Conservation (phyloP, 768 basidiomycete species). For the Hemileccinum impolitum region DNA sequence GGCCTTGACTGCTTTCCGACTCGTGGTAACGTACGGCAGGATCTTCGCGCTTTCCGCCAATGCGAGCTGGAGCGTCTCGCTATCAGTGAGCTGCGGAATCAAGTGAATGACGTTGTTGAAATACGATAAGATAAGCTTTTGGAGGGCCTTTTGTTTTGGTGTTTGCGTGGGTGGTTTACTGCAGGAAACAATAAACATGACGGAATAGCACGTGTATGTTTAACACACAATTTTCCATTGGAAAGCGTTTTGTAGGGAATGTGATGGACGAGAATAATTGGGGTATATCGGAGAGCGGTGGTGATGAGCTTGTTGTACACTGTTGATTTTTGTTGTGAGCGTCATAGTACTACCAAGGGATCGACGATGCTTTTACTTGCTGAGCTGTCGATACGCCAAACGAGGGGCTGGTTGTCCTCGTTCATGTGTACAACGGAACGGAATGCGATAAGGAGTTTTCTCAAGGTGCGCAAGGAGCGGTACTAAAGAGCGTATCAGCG, state of each 20-base stretch:
- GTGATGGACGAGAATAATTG: conserved; percentile 83
- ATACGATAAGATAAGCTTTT: conserved; percentile 85
- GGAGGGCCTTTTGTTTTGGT: conserved; percentile 75
- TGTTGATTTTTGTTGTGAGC: conserved; percentile 29
- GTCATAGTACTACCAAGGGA: background rate
- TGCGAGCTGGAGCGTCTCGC: conserved; percentile 63
- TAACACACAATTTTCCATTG: conserved; percentile 81
- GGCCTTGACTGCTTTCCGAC: conserved; percentile 77
- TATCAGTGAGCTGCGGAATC: conserved; percentile 70
- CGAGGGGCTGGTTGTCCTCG: conserved; percentile 73
- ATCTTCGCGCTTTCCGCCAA: conserved; percentile 85
- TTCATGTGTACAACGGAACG: conserved; percentile 88
- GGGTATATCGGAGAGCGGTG: conserved; percentile 86
- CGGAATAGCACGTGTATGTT: background rate
- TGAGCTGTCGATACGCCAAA: conserved; percentile 84
- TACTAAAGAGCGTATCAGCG: conserved; percentile 47
- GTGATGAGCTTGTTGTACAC: conserved; percentile 94
- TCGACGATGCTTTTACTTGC: conserved; percentile 27
- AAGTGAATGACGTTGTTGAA: conserved; percentile 85
- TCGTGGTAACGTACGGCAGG: conserved; percentile 82
- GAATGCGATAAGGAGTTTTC: conserved; percentile 87
- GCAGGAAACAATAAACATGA: conserved; percentile 1
- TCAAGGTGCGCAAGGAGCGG: conserved; percentile 77
- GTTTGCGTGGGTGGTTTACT: conserved; percentile 87
- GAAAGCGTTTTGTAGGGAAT: conserved; percentile 79